Conservation (phyloP, 305 asterid genomes). For the Solanum hybrid region DNA sequence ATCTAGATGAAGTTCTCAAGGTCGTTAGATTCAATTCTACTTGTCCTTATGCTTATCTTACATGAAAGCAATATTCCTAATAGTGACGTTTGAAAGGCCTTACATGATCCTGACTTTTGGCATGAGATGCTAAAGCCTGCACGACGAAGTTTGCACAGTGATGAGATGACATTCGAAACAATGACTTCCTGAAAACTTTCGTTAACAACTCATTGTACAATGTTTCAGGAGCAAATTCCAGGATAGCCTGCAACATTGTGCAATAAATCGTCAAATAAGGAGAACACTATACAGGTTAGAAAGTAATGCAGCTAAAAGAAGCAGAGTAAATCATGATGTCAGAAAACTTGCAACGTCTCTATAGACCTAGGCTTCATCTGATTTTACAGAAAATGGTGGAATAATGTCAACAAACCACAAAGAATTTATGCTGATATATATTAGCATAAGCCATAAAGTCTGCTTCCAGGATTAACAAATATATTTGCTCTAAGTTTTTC, state of each 20-base stretch:
- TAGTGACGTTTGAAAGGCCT: slow-evolving; percentile 12
- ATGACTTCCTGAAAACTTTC: slow-evolving; percentile 46
- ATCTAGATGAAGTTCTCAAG: not conserved
- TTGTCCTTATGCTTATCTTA: not conserved
- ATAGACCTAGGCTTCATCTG: not conserved
- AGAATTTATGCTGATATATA: not conserved
- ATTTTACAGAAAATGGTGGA: not conserved
- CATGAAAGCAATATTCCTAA: not conserved
- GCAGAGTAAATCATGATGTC: not conserved
- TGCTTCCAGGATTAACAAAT: not conserved
- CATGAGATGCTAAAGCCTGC: slow-evolving; percentile 78
- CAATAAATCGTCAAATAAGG: not conserved
- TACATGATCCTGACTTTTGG: slow-evolving; percentile 73
- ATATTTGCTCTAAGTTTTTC: not conserved
- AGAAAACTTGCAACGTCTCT: not conserved
- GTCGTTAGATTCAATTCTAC: not conserved
- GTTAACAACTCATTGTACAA: slow-evolving; percentile 50
- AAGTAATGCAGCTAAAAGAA: not conserved
- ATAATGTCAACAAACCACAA: not conserved
- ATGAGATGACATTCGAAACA: slow-evolving; percentile 63
- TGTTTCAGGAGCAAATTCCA: slow-evolving; percentile 79
- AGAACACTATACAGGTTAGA: not conserved
- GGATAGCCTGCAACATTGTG: slow-evolving; percentile 57
- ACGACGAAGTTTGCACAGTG: slow-evolving; percentile 69
- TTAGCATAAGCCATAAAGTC: not conserved